phyloP scores from a whole-genome alignment of 208 protist genomes.

The Crithidia sp. region DNA sequence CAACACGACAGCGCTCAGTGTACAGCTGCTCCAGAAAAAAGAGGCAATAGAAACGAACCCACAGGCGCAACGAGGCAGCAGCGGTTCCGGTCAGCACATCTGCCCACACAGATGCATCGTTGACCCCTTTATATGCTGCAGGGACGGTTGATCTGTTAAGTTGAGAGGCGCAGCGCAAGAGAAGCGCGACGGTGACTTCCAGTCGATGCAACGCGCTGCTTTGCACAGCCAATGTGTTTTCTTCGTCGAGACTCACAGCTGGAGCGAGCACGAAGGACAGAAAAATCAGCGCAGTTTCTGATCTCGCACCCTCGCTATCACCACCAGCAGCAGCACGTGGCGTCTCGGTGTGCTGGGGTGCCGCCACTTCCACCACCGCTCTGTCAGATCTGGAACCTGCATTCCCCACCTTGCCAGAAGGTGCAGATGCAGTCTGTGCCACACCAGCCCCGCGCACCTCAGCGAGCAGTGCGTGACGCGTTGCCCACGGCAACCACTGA shows the following conservation, averaged over 20 bases:
- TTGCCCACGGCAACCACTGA: not conserved
- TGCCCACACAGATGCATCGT: not conserved
- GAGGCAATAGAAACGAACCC: constrained; percentile 13
- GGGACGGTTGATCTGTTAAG: no score
- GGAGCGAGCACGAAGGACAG: not conserved
- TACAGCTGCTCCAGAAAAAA: constrained; percentile 28
- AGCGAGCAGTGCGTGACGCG: not conserved
- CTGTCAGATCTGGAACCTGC: no score
- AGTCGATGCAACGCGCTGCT: not conserved
- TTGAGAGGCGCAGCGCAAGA: not conserved
- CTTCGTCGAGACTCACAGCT: not conserved
- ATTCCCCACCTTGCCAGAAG: not conserved
- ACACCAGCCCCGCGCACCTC: not conserved
- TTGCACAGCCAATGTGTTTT: no score
- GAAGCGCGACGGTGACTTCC: not conserved
- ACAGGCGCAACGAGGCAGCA: constrained; percentile 5
- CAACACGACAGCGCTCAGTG: not conserved
- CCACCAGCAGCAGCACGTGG: not conserved
- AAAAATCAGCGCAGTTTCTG: not conserved
- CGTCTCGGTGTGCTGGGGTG: not conserved
- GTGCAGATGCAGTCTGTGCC: not conserved
- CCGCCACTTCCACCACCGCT: no score
- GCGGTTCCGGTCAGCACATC: not conserved
- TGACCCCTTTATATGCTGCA: not conserved
- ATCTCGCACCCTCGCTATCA: no score